Conservation (phyloP, 2,329 filamentous ascomycete genomes). For the Lachnellula willkommii region DNA sequence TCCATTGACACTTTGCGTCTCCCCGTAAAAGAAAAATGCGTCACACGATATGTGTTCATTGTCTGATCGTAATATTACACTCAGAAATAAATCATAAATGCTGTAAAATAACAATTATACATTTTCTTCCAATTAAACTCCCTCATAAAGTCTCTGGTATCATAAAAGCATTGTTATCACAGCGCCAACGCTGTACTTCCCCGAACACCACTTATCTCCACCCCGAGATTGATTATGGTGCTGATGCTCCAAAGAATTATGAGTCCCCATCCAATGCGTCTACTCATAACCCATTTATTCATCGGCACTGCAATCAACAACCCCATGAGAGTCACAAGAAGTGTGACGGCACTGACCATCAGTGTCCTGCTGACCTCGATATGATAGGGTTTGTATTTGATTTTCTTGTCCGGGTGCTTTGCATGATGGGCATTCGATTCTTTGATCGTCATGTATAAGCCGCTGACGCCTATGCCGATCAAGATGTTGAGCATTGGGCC, state of each 20-base stretch:
- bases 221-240: slow-evolving; percentile 73
- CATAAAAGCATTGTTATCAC: not conserved
- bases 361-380: slow-evolving; percentile 82
- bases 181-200: slow-evolving; percentile 2
- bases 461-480: slow-evolving; percentile 86
- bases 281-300: slow-evolving; percentile 81
- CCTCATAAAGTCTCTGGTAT: not conserved
- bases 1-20: too few species aligned
- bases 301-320: slow-evolving; percentile 75
- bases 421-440: slow-evolving; percentile 59
- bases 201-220: slow-evolving; percentile 61
- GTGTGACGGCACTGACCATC: slow-evolving; percentile 76
- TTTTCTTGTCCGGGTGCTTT: slow-evolving; percentile 60
- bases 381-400: slow-evolving; percentile 70
- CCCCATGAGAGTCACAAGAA: slow-evolving; percentile 73
- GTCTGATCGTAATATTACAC: too few species aligned
- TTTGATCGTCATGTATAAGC: slow-evolving; percentile 78
- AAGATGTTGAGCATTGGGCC: slow-evolving; percentile 97
- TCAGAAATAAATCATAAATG: too few species aligned
- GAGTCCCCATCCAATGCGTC: slow-evolving; percentile 73
- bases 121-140: too few species aligned
- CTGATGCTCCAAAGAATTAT: slow-evolving; percentile 76
- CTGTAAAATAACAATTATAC: too few species aligned
- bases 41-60: too few species aligned
- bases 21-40: too few species aligned